Base-by-base conservation (phyloP, 1,284 basidiomycete species). In the Apiotrichum laibachii region DNA sequence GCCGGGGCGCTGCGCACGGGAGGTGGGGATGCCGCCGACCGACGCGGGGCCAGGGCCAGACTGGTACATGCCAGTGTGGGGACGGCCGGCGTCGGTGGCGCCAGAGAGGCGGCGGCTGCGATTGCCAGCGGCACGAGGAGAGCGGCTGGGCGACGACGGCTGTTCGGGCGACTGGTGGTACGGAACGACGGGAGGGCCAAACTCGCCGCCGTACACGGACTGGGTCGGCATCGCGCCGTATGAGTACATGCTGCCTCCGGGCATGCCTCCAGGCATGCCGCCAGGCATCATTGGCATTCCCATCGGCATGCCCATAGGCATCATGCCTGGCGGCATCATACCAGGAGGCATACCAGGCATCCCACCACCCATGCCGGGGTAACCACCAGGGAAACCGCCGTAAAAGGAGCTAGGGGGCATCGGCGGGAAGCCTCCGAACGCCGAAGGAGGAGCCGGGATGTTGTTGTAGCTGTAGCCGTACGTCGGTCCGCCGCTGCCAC, bases 121-220 rank as follows among this genome's bases (percentile, higher is more conserved):
- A 31, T 46, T 37, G 6, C 26, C 26, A 7, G 26, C 26, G 7
- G 26, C 26, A 31, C 26, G 21, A 1, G 61, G 55, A 13, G 62
- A 60, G 34, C 44, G 45, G 33, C 55, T 45, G 2, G 46, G 50
- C 6, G 51, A 48, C 2, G 49, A 50, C 46, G 8, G 22, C 22
- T 48, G 53, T 26, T 45, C 52, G 6, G 42, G 12, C 26, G 45
- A 31, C 35, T 40, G 49, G 40, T 26, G 33, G 45, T 47, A 54
- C 2, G 53, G 53, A 2, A 53, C 46, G n/a, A 65, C 63, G 34
- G 73, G 68, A 1, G 73, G 73, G 11, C 75, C 73, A 55, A 74
- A 75, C 50, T 75, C 68, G 40, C 69, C 73, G 21, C 75, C 75
- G 49, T 67, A 75, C 11, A 72, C 75, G 5, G 70, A 72, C 51